Percentiles rank a stretch among this genome's conserved stretches.
Conservation (phyloP, 2,329 filamentous ascomycete genomes). For the Epichloe sp. region DNA sequence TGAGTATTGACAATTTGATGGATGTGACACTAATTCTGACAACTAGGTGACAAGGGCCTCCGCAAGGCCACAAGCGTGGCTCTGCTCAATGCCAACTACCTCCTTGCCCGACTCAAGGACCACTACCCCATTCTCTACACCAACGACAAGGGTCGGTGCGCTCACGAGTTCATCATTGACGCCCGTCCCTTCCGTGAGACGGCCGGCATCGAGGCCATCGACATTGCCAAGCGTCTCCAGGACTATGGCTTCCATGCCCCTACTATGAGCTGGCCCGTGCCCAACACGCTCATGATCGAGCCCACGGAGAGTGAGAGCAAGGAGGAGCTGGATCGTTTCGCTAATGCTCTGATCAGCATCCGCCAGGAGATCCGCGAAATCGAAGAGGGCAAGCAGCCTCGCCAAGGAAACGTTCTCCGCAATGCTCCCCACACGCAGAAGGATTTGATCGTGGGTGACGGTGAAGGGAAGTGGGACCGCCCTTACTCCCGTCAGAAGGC, state of each 20-base stretch:
- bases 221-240: slow-evolving; percentile 91
- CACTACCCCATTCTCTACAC: slow-evolving; percentile 92
- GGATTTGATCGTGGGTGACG: slow-evolving; percentile 54
- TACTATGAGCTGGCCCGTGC: slow-evolving; percentile 93
- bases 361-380: slow-evolving; percentile 72
- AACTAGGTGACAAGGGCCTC: slow-evolving; percentile 43
- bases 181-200: slow-evolving; percentile 72
- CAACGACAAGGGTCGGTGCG: slow-evolving; percentile 75
- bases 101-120: slow-evolving; percentile 71
- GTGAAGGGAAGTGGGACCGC: slow-evolving; percentile 57
- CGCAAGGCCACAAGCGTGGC: slow-evolving; percentile 85
- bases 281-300: slow-evolving; percentile 96
- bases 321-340: slow-evolving; percentile 85
- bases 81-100: slow-evolving; percentile 94
- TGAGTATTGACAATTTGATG: not conserved
- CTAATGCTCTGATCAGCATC: slow-evolving; percentile 78
- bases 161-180: slow-evolving; percentile 95
- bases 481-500: slow-evolving; percentile 70
- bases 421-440: slow-evolving; percentile 76
- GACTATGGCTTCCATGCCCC: slow-evolving; percentile 97
- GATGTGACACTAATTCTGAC: not conserved
- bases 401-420: slow-evolving; percentile 72
- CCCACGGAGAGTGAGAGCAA: slow-evolving; percentile 90
- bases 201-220: slow-evolving; percentile 77
- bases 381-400: slow-evolving; percentile 65